Percentiles rank a stretch among this genome's conserved stretches.
Conservation (phyloP, 371 early-diverging fungal genomes). For the Syncephalis fuscata region DNA sequence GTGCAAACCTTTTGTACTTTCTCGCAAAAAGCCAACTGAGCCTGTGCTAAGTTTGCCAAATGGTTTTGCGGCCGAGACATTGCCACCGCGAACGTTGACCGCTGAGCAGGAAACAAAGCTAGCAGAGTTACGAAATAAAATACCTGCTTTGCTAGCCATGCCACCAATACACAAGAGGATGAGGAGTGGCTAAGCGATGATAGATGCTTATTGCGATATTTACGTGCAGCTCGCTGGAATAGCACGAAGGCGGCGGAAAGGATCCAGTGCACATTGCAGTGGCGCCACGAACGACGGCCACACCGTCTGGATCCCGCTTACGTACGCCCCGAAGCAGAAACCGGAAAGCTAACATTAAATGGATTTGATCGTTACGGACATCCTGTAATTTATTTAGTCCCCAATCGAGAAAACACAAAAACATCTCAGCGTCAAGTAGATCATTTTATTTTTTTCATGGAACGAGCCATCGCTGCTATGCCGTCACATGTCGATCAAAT, state of each 20-base stretch:
- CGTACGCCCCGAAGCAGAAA: slow-evolving; percentile 50
- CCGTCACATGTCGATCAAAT: slow-evolving; percentile 50
- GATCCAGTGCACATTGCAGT: slow-evolving; percentile 47
- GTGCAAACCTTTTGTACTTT: no score
- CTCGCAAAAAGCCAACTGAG: no score
- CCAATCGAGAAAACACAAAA: slow-evolving; percentile 63
- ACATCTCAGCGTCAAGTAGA: slow-evolving; percentile 58
- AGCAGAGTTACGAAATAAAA: not conserved
- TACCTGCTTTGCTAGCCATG: not conserved
- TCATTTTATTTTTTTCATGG: slow-evolving; percentile 61
- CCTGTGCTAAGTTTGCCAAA: slow-evolving; percentile 1
- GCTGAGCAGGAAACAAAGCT: slow-evolving; percentile 2
- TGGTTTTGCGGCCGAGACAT: not conserved
- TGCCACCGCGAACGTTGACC: not conserved
- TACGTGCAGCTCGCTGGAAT: slow-evolving; percentile 66
- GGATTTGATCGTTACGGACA: slow-evolving; percentile 58
- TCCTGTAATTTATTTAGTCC: slow-evolving; percentile 54
- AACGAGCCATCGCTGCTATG: slow-evolving; percentile 63
- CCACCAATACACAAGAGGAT: slow-evolving; percentile 3
- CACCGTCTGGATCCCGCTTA: slow-evolving; percentile 48
- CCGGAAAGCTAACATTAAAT: slow-evolving; percentile 67
- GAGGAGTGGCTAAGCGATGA: slow-evolving; percentile 23
- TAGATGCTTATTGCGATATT: slow-evolving; percentile 41
- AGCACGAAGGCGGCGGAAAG: slow-evolving; percentile 33
- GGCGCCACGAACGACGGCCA: slow-evolving; percentile 62